Base-by-base conservation (phyloP, 768 basidiomycete species). In the Auricularia cornea region DNA sequence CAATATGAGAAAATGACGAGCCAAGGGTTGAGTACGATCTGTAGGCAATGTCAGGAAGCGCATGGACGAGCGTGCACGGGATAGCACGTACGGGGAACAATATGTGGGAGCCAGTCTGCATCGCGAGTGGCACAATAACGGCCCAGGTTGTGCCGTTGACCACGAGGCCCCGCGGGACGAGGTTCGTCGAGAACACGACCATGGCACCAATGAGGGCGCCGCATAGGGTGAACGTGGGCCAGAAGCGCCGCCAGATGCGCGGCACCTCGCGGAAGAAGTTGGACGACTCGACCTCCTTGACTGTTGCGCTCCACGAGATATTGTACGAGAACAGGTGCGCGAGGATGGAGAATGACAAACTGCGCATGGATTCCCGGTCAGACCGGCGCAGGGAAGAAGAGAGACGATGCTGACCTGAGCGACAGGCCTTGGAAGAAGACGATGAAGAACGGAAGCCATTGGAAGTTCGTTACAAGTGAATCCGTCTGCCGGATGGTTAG, bases 231-330 rank as follows among this genome's bases (percentile, higher is more conserved):
- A 91, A 79, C 51, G 83, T 81, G 59, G 84, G 69, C 80, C 88
- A 86, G 77, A 91, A 95, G 4, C 92, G 87, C 66, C 84, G 84
- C 70, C 88, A 77, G 70, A 95, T 92, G 62, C 84, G 83, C 1
- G 94, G 94, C 14, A 93, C 85, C 73, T 96, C 93, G 62, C 89
- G 83, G 83, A 90, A 94, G 79, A 96, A 94, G 72, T 94, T 94
- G 6, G 89, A 90, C 59, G 84, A 81, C 73, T 94, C 88, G 41
- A 94, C 90, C 73, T 90, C 89, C 82, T 93, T 94, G 68, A 83
- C 83, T 3, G 90, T 92, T 3, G 89, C 85, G 28, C 84, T 83
- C 90, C 90, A 92, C 11, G 83, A 82, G 69, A 88, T 80, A 73
- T 89, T 86, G 75, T 87, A 88, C 5, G 86, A 88, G 73, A 89